Base-by-base conservation (phyloP, 495 filamentous ascomycete species). In the Aspergillus nidulans region DNA sequence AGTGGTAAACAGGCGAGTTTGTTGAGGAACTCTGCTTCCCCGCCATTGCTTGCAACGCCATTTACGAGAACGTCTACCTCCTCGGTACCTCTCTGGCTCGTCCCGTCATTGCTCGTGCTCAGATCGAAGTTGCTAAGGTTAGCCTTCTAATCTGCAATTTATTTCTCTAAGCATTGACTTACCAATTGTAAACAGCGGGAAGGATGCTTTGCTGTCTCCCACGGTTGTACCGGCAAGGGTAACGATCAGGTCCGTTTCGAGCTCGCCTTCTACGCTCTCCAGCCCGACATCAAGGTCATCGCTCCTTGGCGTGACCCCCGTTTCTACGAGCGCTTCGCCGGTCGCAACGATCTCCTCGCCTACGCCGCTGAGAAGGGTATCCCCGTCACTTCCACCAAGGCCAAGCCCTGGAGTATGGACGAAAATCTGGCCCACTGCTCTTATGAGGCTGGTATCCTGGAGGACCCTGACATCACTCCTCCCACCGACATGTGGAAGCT, bases 221-320 rank as follows among this genome's bases (percentile, higher is more conserved):
- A 92, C 75, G 89, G 89, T 54, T 91, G 87, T 76, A 92, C 90
- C 21, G 88, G 89, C 58, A 91, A 92, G 72, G 90, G 89, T 59
- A 91, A 92, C 64, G 88, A 92, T 69, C 86, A 91, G 70, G 87
- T 95, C 55, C 85, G 90, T 63, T 94, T 95, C 75, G 87, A 91
- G 66, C 78, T 90, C 55, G 87, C 83, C 32, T 90, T 88, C 75
- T 81, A 83, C 65, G 87, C 88, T 53, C 73, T 86, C 58, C 79
- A 91, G 70, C 89, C 88, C 52, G 72, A 74, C 42, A 88, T 92
- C 73, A 88, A 91, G 74, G 81, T 95, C 72, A 89, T 95, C 67
- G 90, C 90, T 43, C 92, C 91, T 26, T 96, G 92, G 91, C 77
- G 92, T 58, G 76, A 89, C 45, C 86, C 88, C 44, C 81, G 85